Base-by-base conservation (phyloP, 208 protist species). In the Spironucleus salmonicida region DNA sequence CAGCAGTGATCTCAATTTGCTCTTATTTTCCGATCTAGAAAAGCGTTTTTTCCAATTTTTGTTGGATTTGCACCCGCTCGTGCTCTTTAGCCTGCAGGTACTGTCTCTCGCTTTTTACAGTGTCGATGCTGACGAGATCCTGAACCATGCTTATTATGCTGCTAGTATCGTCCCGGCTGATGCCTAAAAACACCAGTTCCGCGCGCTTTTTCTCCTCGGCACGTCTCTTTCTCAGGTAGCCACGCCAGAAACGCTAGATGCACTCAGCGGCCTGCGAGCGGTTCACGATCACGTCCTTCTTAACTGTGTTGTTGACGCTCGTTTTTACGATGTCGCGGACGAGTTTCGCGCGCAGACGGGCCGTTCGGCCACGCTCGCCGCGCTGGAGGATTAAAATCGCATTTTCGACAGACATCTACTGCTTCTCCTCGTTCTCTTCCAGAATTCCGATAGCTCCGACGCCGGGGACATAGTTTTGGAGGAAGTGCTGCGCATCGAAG, bases 311-410 rank as follows among this genome's bases (percentile, higher is more conserved):
- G 7, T 35, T n/a, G 64, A 35, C n/a, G 11, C 38, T 2, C 7
- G 9, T 38, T 35, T 71, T 71, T 38, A 45, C 38, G 19, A 71
- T 45, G n/a, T 71, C 34, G 4, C 45, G 7, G 19, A 71, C 7
- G 2, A 71, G 34, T 4, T 71, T 71, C 11, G 64, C 64, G 4
- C 64, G 7, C 15, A 71, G 19, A 49, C 64, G n/a, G 15, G 64
- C 64, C 4, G 7, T 38, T 42, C 64, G 7, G 19, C 64, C 64
- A 32, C 64, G 7, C 34, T 71, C 64, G 9, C 32, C 34, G 2
- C 34, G 2, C 40, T 71, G 34, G 9, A 71, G 13, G 9, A 71
- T n/a, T 42, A 71, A 38, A 32, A 71, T 71, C 34, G 64, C 64
- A 32, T 71, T 35, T 45, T 11, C 34, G 64, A 71, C 32, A 57